Evolutionary conservation across 768 basidiomycete genomes (phyloP).

Genomic region (Antrodiella citrinella): DNA sequence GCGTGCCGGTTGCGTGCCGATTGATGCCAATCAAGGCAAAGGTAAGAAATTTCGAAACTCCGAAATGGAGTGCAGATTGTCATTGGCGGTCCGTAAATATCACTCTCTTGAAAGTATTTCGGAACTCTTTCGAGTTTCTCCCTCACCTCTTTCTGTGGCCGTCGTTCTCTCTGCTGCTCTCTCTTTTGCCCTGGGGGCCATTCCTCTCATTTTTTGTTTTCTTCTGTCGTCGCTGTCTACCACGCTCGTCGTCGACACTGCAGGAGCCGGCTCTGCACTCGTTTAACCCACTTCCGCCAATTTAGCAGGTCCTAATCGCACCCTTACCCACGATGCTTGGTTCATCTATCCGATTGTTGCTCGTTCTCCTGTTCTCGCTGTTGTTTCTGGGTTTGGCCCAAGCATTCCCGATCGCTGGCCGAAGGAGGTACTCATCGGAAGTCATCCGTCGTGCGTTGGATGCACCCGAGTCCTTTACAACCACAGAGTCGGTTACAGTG

Average conservation of each 20-base stretch:
- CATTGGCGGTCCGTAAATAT: neutral
- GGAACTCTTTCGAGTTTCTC: no score
- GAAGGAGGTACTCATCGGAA: constrained; percentile 5
- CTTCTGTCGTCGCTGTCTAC: constrained; percentile 19
- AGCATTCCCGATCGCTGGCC: constrained; percentile 20
- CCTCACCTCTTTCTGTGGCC: constrained; percentile 10
- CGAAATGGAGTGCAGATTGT: neutral
- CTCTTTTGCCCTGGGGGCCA: constrained; percentile 28
- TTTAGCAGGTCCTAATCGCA: neutral
- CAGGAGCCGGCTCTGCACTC: constrained; percentile 34
- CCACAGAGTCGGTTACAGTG: constrained; percentile 31
- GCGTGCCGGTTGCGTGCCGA: constrained; percentile 5
- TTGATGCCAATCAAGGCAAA: no score
- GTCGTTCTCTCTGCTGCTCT: constrained; percentile 15
- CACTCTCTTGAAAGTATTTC: no score
- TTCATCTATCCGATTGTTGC: constrained; percentile 13
- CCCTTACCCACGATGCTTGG: constrained; percentile 20
- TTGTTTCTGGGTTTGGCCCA: constrained; percentile 17
- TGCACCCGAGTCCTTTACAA: constrained; percentile 28
- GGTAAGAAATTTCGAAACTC: neutral
- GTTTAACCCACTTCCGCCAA: constrained; percentile 13
- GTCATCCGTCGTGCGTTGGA: constrained; percentile 18
- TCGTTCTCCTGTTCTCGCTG: constrained; percentile 20
- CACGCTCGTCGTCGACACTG: constrained; percentile 16
- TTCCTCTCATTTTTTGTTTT: constrained; percentile 15